Evolutionary conservation across 306 rosid species (phyloP), one percentile per base, ranked within the genome.

Genomic region (Lathyrus oleraceus): DNA sequence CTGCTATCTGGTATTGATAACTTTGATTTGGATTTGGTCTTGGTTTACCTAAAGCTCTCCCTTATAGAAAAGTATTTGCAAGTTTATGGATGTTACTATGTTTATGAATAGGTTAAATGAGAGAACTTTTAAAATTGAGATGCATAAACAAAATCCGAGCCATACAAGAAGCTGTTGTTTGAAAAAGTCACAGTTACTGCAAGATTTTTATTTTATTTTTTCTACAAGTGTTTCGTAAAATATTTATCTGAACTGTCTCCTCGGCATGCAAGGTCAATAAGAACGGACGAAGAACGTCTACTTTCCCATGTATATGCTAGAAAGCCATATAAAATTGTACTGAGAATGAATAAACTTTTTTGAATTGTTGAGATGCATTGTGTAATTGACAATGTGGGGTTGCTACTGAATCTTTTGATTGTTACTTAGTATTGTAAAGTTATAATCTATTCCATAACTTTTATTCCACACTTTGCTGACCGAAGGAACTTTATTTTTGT

Each of bases 371-470:
- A 61, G 28, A 13, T 20, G 16, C 15, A 36, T 23, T 38, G 38
- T 67, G 70, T 10, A 49, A 60, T 76, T 20, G 12, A 25, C 70
- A 38, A 60, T 61, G 4, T 62, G 4, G 8, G 13, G 25, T 27
- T 69, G 49, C 15, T 19, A 8, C 17, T 1, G 19, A 28, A 51
- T 28, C 42, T 19, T 61, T 62, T 52, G 15, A 61, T 38, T 42
- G 25, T 49, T 61, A 21, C 14, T 70, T 6, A 3, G 13, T 14
- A 7, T 17, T 36, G 40, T 53, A 45, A 62, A 64, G 65, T 28
- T 48, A 13, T 65, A 67, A 43, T 64, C 36, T 19, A 59, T 65
- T 71, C 58, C 65, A 21, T 10, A 8, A 65, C 74, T 58, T 64
- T 10, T 48, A 16, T 30, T 16, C 39, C 54, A 64, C 28, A 49